A percentile compares a stretch with the other conserved stretches of the same genome.
Conservation (phyloP, 441 rosid genomes). For the Metrosideros polymorpha region DNA sequence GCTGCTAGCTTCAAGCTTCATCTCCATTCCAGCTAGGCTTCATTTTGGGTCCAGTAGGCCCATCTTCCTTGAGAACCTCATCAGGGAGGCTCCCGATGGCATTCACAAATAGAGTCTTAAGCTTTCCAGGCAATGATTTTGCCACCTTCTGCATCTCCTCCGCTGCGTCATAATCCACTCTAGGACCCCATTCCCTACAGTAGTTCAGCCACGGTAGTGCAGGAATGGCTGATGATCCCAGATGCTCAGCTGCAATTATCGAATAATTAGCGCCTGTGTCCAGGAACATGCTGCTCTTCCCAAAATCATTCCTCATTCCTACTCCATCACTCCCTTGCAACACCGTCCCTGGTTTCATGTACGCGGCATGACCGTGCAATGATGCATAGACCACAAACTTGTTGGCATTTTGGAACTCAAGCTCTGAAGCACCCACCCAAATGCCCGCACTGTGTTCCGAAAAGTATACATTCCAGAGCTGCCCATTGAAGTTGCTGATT, state of each 20-base stretch:
- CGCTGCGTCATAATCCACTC: constrained; percentile 1
- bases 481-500: constrained; percentile 67
- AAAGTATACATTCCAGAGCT: constrained; percentile 36
- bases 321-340: constrained; percentile 47
- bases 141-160: constrained; percentile 1
- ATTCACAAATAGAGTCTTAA: not conserved
- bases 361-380: constrained; percentile 74
- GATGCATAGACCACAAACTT: constrained; percentile 54
- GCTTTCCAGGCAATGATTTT: constrained; percentile 1
- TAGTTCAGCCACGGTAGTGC: constrained; percentile 73
- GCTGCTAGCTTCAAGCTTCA: constrained; percentile 21
- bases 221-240: constrained; percentile 15
- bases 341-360: constrained; percentile 47
- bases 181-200: constrained; percentile 10
- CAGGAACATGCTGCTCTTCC: constrained; percentile 30
- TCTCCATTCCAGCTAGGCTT: constrained; percentile 9
- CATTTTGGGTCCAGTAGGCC: constrained; percentile 9
- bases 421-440: constrained; percentile 46
- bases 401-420: constrained; percentile 47
- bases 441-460: constrained; percentile 60
- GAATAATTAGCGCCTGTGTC: constrained; percentile 34
- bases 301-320: constrained; percentile 68
- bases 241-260: constrained; percentile 41
- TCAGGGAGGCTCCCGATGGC: not conserved
- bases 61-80: constrained; percentile 8